These are phyloP conservation scores for Microstroma glucosiphilum DNA, from an alignment of 1,284 basidiomycete species.

Conservation along the genomic window DNA sequence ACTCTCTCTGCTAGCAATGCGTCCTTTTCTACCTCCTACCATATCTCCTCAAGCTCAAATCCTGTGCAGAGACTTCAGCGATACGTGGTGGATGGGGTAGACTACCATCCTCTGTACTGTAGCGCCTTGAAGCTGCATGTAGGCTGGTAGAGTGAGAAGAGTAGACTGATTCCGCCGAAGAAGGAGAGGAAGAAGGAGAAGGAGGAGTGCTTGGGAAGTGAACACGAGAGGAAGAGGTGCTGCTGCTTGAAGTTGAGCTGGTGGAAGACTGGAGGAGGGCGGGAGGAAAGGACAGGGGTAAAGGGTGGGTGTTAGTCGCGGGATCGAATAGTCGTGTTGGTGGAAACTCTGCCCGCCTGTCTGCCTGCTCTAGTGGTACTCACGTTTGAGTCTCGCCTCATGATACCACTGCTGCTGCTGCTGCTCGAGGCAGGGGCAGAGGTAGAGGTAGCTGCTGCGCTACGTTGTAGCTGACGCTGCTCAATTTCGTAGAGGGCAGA, in stretches of 20 bases:
- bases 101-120: not conserved
- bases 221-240: not conserved
- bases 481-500: slow-evolving; percentile 5
- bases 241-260: not conserved
- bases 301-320: too few species aligned
- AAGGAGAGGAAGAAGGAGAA: not conserved
- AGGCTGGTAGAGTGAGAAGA: not conserved
- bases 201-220: not conserved
- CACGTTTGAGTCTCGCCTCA: slow-evolving; percentile 5
- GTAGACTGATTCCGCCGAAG: not conserved
- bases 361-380: not conserved
- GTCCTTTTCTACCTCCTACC: not conserved
- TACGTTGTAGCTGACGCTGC: not conserved
- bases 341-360: too few species aligned
- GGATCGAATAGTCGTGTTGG: too few species aligned
- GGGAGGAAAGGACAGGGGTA: too few species aligned
- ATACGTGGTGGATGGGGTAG: not conserved
- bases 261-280: not conserved
- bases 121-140: not conserved
- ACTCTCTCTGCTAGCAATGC: too few species aligned
- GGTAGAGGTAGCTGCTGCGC: not conserved
- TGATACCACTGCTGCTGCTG: slow-evolving; percentile 1
- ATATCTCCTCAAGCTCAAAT: not conserved
- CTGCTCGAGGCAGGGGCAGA: not conserved
- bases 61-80: not conserved